A percentile compares a stretch with the other conserved stretches of the same genome.
Conservation (phyloP, 2,329 filamentous ascomycete species). For the Coniochaeta prunicola region DNA sequence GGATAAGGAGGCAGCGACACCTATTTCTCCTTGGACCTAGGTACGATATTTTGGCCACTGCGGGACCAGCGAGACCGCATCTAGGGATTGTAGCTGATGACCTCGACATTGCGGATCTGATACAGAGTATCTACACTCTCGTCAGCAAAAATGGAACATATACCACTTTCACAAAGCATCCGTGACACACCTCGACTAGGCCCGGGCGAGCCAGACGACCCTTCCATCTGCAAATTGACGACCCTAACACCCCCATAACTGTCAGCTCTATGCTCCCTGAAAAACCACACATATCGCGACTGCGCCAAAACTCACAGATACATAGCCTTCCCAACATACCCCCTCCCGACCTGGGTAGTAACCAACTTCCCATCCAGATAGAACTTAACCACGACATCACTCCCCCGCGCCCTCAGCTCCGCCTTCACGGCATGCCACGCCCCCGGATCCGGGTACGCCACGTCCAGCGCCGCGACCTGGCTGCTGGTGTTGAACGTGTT, state of each 20-base stretch:
- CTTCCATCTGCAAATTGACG: slow-evolving; percentile 38
- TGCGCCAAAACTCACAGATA: slow-evolving; percentile 30
- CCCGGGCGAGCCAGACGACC: slow-evolving; percentile 33
- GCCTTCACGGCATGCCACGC: slow-evolving; percentile 43
- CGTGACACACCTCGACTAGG: slow-evolving; percentile 20
- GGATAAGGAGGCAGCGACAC: background rate
- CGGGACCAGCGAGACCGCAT: background rate
- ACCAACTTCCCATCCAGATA: slow-evolving; percentile 43
- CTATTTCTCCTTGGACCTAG: background rate
- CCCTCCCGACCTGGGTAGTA: slow-evolving; percentile 41
- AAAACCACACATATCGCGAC: background rate
- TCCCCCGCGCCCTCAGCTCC: slow-evolving; percentile 38
- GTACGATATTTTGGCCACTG: background rate
- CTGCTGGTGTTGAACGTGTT: slow-evolving; percentile 46
- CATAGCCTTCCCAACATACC: slow-evolving; percentile 39
- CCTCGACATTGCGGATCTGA: background rate
- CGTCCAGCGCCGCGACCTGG: slow-evolving; percentile 36
- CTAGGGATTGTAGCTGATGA: slow-evolving; percentile 1
- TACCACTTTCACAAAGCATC: background rate
- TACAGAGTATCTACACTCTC: background rate
- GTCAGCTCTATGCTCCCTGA: background rate
- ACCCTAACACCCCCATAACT: slow-evolving; percentile 21
- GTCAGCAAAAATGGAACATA: background rate
- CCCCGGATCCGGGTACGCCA: slow-evolving; percentile 36
- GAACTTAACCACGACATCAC: slow-evolving; percentile 47